phyloP scores from a whole-genome alignment of 2,329 filamentous ascomycete genomes.

The Sporothrix brasiliensis region DNA sequence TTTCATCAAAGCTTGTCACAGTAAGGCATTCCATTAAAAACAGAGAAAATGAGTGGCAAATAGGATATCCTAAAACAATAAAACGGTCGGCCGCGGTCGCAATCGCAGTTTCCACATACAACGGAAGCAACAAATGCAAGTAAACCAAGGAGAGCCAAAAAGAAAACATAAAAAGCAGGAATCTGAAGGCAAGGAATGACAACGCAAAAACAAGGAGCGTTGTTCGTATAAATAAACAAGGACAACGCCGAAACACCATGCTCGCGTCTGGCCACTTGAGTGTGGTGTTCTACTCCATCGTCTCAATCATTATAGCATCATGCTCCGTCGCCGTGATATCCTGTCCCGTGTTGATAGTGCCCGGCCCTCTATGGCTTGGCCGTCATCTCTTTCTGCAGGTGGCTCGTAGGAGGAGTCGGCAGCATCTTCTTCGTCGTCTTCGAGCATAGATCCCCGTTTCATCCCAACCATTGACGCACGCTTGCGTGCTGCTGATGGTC shows the following conservation, averaged over 20 bases:
- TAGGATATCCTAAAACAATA: conserved; percentile 37
- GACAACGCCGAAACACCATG: conserved; percentile 25
- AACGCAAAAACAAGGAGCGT: not conserved
- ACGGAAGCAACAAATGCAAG: conserved; percentile 7
- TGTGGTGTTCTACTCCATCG: conserved; percentile 4
- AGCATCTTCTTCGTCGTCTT: conserved; percentile 43
- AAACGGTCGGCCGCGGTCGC: conserved; percentile 28
- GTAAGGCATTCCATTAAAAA: not conserved
- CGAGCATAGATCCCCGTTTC: conserved; percentile 42
- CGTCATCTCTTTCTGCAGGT: conserved; percentile 36
- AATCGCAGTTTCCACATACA: conserved; percentile 3
- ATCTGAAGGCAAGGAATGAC: not conserved
- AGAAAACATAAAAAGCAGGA: conserved; percentile 22
- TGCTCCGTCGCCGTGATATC: conserved; percentile 57
- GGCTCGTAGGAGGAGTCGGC: conserved; percentile 40
- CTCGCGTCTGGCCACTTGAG: conserved; percentile 11
- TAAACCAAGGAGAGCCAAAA: conserved; percentile 4
- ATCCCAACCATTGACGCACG: conserved; percentile 49
- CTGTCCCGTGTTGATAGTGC: conserved; percentile 40
- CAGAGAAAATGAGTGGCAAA: conserved; percentile 5
- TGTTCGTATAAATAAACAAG: conserved; percentile 9
- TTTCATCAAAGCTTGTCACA: not conserved
- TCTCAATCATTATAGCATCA: conserved; percentile 56
- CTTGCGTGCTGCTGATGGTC: conserved; percentile 43
- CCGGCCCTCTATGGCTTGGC: conserved; percentile 34